phyloP scores from a whole-genome alignment of 2,329 filamentous ascomycete species.

The Aspergillus latus region DNA sequence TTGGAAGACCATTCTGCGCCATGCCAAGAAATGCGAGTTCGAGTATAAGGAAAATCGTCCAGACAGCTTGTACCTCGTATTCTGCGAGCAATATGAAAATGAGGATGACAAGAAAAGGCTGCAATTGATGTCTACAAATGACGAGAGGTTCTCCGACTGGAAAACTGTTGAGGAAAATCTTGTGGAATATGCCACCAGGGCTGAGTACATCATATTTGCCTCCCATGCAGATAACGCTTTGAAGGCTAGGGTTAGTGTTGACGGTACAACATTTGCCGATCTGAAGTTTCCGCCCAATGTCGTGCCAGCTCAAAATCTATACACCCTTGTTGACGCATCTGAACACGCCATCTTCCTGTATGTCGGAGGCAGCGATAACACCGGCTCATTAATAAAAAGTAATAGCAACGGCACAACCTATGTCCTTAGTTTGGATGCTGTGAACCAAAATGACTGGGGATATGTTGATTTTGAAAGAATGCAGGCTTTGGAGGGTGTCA shows the following conservation, averaged over 20 bases:
- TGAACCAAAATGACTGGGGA: conserved; percentile 74
- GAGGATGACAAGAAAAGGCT: conserved; percentile 64
- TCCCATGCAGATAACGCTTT: conserved; percentile 66
- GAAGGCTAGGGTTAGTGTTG: conserved; percentile 77
- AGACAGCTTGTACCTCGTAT: conserved; percentile 64
- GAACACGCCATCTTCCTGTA: conserved; percentile 94
- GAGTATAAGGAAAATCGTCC: conserved; percentile 63
- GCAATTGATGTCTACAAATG: conserved; percentile 68
- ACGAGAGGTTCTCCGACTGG: conserved; percentile 71
- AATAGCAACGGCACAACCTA: conserved; percentile 98
- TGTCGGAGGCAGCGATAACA: conserved; percentile 70
- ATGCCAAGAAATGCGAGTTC: conserved; percentile 82
- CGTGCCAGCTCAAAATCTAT: conserved; percentile 74
- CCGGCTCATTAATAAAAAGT: conserved; percentile 89
- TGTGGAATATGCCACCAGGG: conserved; percentile 88
- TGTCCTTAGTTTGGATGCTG: conserved; percentile 74
- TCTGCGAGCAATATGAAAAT: conserved; percentile 63
- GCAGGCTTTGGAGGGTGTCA: conserved; percentile 84
- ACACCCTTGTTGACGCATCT: conserved; percentile 92
- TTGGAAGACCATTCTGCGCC: conserved; percentile 74
- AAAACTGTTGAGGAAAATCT: conserved; percentile 69
- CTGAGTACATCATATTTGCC: conserved; percentile 91
- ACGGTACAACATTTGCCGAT: conserved; percentile 77
- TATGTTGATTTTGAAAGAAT: conserved; percentile 98
- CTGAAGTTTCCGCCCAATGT: conserved; percentile 87